Evolutionary conservation across 768 basidiomycete genomes (phyloP).

Genomic region (Xerocomus brunneocitrinus): DNA sequence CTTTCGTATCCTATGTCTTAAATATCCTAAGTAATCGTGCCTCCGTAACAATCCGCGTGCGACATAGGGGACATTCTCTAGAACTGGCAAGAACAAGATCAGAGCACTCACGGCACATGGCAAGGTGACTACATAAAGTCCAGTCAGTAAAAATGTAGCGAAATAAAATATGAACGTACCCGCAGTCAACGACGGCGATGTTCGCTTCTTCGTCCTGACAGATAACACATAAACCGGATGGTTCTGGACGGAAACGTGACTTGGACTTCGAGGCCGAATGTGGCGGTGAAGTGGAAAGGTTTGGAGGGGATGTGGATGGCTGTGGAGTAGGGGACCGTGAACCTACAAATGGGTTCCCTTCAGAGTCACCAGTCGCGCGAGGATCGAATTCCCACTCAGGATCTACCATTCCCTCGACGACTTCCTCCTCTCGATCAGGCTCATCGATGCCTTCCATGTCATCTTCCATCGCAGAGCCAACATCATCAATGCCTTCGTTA

Average conservation of each 20-base stretch:
- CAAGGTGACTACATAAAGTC: constrained; percentile 55
- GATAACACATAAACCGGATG: constrained; percentile 80
- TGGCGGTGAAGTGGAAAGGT: constrained; percentile 25
- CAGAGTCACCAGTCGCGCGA: neutral
- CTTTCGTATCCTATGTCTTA: constrained; percentile 34
- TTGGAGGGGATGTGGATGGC: constrained; percentile 17
- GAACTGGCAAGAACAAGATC: constrained; percentile 76
- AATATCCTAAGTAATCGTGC: constrained; percentile 76
- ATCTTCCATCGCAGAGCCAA: constrained; percentile 19
- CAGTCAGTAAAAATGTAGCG: neutral
- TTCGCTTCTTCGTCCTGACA: constrained; percentile 95
- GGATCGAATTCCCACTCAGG: constrained; percentile 13
- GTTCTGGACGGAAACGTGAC: constrained; percentile 43
- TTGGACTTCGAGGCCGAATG: constrained; percentile 34
- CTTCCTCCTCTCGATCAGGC: constrained; percentile 16
- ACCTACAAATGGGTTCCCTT: neutral
- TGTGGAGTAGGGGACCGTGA: constrained; percentile 14
- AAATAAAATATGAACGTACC: constrained; percentile 38
- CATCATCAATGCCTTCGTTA: constrained; percentile 36
- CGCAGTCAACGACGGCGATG: constrained; percentile 92
- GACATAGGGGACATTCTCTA: constrained; percentile 85
- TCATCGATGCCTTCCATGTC: constrained; percentile 28
- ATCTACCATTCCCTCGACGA: constrained; percentile 11
- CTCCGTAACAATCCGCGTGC: constrained; percentile 84
- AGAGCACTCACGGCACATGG: constrained; percentile 74